Conservation (phyloP, 345 rosid species). For the Ailanthus altissimus region DNA sequence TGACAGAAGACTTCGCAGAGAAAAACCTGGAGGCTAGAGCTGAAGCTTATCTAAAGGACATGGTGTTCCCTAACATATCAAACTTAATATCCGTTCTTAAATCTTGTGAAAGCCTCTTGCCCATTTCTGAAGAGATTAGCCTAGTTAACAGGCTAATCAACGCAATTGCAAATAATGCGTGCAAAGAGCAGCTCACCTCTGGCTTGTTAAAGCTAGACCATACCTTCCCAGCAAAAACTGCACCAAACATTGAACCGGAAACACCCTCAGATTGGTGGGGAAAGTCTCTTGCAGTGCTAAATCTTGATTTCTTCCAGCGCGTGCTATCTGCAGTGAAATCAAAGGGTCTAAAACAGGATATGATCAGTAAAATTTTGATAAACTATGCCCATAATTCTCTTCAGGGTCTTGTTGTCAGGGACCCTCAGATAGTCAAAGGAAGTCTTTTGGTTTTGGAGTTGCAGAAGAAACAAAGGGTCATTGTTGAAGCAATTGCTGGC, state of each 20-base stretch:
- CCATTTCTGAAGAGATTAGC: constrained; percentile 75
- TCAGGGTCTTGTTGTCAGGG: constrained; percentile 66
- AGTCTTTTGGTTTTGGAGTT: constrained; percentile 56
- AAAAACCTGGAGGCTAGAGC: constrained; percentile 68
- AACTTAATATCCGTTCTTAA: constrained; percentile 72
- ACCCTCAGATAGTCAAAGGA: constrained; percentile 61
- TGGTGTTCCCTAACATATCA: constrained; percentile 67
- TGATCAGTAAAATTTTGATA: constrained; percentile 87
- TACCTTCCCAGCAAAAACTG: constrained; percentile 48
- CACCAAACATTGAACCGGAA: constrained; percentile 56
- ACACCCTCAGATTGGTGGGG: constrained; percentile 96
- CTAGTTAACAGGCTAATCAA: constrained; percentile 66
- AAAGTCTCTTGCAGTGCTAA: constrained; percentile 64
- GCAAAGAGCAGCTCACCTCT: constrained; percentile 97
- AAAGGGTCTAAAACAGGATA: constrained; percentile 90
- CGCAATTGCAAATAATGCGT: constrained; percentile 78
- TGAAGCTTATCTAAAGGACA: constrained; percentile 65
- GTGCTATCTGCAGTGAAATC: constrained; percentile 80
- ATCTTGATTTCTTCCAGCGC: constrained; percentile 81
- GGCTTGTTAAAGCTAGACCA: constrained; percentile 89
- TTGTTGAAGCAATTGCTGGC: constrained; percentile 72
- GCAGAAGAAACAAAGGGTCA: constrained; percentile 75
- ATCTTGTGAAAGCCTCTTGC: constrained; percentile 70
- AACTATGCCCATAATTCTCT: constrained; percentile 80
- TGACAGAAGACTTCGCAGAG: constrained; percentile 84